Evolutionary conservation across 2,329 filamentous ascomycete species (phyloP).

Genomic region (Stagonosporopsis chrysanthemi): DNA sequence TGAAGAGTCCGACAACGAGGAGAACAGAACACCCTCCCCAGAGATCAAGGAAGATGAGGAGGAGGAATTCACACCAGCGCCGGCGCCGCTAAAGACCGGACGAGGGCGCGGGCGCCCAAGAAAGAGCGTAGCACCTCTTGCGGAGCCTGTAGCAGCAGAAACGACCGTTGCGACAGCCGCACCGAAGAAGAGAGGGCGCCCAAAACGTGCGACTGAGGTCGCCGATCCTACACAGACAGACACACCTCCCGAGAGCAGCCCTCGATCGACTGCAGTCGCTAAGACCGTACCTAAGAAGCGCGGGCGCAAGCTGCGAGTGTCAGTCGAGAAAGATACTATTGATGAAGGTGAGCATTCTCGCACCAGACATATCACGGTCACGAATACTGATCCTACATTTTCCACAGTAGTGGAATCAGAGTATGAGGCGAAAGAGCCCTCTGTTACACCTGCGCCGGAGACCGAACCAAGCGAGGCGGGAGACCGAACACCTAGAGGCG

Average conservation of each 20-base stretch:
- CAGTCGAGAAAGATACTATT: conserved; percentile 50
- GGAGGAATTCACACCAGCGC: conserved; percentile 82
- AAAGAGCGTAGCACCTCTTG: conserved; percentile 53
- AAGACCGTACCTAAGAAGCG: conserved; percentile 66
- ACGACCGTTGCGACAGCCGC: conserved; percentile 27
- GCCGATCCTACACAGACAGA: conserved; percentile 69
- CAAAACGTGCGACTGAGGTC: conserved; percentile 53
- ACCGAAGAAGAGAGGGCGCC: conserved; percentile 52
- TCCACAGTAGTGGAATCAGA: conserved; percentile 65
- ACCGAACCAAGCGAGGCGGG: conserved; percentile 9
- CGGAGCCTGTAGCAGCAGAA: conserved; percentile 27
- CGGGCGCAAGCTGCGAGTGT: conserved; percentile 53
- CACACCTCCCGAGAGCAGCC: conserved; percentile 62
- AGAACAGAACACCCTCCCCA: conserved; percentile 65
- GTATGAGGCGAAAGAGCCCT: conserved; percentile 18
- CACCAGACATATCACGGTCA: conserved; percentile 61
- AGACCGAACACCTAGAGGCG: conserved; percentile 10
- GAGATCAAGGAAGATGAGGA: conserved; percentile 66
- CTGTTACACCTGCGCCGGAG: conserved; percentile 11
- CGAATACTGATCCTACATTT: conserved; percentile 65
- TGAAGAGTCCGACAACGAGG: conserved; percentile 79
- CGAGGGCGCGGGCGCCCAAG: conserved; percentile 65
- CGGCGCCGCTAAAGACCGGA: conserved; percentile 67
- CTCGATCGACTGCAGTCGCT: conserved; percentile 44
- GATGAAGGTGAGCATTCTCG: conserved; percentile 51